Percentiles rank a stretch among this genome's conserved stretches.
Evolutionary conservation across 371 early-diverging fungal genomes (phyloP).

Genomic region (Mortierella sp.): DNA sequence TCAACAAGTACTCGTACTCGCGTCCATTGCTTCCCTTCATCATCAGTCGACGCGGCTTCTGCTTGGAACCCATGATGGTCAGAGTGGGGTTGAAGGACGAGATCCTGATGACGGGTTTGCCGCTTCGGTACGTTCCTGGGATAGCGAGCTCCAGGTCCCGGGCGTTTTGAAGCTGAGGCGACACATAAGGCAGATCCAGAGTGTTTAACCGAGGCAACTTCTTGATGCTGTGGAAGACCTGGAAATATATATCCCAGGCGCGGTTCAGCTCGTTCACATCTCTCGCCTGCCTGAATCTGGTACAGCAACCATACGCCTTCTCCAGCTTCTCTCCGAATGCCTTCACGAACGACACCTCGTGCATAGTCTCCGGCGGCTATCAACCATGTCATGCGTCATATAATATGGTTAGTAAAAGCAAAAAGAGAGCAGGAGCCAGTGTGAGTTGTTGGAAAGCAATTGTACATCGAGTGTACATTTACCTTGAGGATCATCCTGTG

Average conservation of each 20-base stretch:
- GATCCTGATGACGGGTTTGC: conserved; percentile 90
- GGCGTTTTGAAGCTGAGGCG: conserved; percentile 90
- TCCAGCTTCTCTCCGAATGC: conserved; percentile 93
- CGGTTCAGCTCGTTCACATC: conserved; percentile 89
- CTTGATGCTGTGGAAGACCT: conserved; percentile 87
- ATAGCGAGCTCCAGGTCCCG: conserved; percentile 91
- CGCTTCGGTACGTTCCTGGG: conserved; percentile 94
- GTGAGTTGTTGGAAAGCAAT: not conserved
- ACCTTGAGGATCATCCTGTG: conserved; percentile 88
- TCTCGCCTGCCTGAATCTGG: conserved; percentile 81
- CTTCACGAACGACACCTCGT: conserved; percentile 95
- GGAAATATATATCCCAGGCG: conserved; percentile 95
- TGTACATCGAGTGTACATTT: not conserved
- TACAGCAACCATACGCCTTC: conserved; percentile 92
- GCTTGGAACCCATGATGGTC: conserved; percentile 92
- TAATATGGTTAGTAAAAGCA: not conserved
- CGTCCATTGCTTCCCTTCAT: conserved; percentile 92
- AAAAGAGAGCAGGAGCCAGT: not conserved
- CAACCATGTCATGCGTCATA: not conserved
- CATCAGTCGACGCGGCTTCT: conserved; percentile 89
- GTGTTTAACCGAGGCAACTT: conserved; percentile 86
- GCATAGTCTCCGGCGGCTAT: conserved; percentile 91
- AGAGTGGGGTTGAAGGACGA: conserved; percentile 85
- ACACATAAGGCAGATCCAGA: conserved; percentile 92
- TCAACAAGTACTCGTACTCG: conserved; percentile 93